Evolutionary conservation across 2,329 filamentous ascomycete species (phyloP), one percentile per base, ranked within the genome.

Genomic region (Diaporthe humulicola): DNA sequence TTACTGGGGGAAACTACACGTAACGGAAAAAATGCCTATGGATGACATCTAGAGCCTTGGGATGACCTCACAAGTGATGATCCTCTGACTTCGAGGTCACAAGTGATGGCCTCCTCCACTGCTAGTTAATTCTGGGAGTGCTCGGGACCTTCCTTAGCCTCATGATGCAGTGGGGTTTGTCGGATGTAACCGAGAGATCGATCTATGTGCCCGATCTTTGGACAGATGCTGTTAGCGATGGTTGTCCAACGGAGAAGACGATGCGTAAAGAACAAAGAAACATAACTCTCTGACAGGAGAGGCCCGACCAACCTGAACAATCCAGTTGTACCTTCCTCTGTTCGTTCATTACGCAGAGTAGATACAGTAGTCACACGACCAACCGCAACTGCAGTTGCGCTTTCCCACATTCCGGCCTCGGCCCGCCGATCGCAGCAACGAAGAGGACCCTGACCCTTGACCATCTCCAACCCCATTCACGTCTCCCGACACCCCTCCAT

Each of bases 401-500:
- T n/a, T n/a, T n/a, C n/a, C 60, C 40, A 45, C 60, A 54, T 38
- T 69, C 64, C 48, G 64, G 64, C 64, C 64, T 54, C 64, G 48
- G 64, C 64, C 48, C 12, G 64, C 48, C n/a, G 64, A 69, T 69
- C 48, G 15, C 48, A 69, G 30, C 48, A 66, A 36, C 36, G n/a
- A 25, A 36, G 64, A 40, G 48, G 48, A 33, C 45, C 64, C 64
- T 54, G 50, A 33, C 40, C 60, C 45, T 67, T 69, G 60, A 42
- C 50, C 38, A 57, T 54, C 52, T 40, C 33, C 25, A 48, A n/a
- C 42, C 66, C 54, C 54, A 60, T 70, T 48, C 48, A 54, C 42
- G 38, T 40, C 40, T 71, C 38, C 67, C 57, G 56, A 61, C 73
- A 64, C 45, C 56, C 70, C 70, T 58, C 61, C 57, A 54, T 56